These are phyloP conservation scores for Stropharia rugosoannulata DNA, from an alignment of 768 basidiomycete species.

Conservation along the genomic window DNA sequence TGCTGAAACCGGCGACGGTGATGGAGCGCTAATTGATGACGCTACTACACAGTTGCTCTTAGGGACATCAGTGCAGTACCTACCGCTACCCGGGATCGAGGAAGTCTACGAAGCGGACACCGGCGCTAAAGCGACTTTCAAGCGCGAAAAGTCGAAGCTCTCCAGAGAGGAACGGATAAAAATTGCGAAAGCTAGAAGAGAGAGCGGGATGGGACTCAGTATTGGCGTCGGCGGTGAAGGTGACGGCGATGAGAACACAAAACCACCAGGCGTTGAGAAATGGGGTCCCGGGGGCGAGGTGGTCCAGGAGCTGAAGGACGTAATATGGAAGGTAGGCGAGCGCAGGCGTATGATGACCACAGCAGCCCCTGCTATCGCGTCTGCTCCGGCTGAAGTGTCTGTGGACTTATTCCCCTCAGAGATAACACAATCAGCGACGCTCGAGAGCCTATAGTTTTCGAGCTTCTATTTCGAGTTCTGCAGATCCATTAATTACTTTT, in stretches of 20 bases:
- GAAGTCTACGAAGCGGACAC: conserved; percentile 82
- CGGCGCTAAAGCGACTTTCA: conserved; percentile 36
- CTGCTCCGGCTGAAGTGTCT: not conserved
- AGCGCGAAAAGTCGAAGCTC: conserved; percentile 62
- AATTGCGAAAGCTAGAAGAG: conserved; percentile 53
- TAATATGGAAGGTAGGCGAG: conserved; percentile 85
- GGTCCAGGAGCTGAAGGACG: conserved; percentile 82
- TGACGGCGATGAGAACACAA: conserved; percentile 11
- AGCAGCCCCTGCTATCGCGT: not conserved
- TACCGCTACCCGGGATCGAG: conserved; percentile 69
- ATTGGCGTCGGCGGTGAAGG: conserved; percentile 16
- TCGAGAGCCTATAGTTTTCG: conserved; percentile 10
- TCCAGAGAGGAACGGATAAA: conserved; percentile 75
- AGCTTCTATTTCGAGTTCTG: not conserved
- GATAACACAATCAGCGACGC: not conserved
- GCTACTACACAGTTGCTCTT: conserved; percentile 55
- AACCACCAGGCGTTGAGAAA: conserved; percentile 33
- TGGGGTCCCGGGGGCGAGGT: conserved; percentile 81
- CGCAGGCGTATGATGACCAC: conserved; percentile 51
- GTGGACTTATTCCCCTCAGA: not conserved
- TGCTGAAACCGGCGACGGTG: conserved; percentile 23
- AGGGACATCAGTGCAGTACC: conserved; percentile 46
- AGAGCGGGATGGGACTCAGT: conserved; percentile 33
- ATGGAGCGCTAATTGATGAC: conserved; percentile 41
- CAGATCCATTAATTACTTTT: not conserved